A percentile compares a stretch with the other conserved stretches of the same genome.
Evolutionary conservation across 2,329 filamentous ascomycete species (phyloP).

Genomic region (Cercospora sp.): DNA sequence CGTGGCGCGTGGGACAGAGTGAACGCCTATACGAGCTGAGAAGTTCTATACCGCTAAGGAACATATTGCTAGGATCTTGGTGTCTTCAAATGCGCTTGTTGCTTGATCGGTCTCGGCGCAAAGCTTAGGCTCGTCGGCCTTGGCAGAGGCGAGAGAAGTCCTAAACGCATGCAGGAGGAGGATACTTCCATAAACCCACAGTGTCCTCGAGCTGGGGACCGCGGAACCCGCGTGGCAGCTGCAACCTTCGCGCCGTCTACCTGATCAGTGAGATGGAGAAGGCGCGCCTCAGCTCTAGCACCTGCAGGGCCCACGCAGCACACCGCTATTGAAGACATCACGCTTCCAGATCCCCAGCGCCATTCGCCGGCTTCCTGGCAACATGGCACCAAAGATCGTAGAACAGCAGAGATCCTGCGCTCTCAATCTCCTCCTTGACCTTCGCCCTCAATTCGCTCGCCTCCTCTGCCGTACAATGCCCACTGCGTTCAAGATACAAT

Average conservation of each 20-base stretch:
- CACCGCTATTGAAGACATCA: background rate
- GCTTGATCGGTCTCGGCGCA: constrained; percentile 9
- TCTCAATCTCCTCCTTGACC: constrained; percentile 22
- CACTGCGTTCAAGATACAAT: constrained; percentile 13
- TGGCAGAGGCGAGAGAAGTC: background rate
- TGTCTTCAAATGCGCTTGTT: background rate
- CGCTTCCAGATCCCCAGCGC: background rate
- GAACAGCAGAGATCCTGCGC: constrained; percentile 20
- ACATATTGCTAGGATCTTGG: background rate
- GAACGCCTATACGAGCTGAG: background rate
- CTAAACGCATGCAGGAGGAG: background rate
- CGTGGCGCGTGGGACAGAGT: background rate
- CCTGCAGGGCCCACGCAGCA: background rate
- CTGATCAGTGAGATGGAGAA: background rate
- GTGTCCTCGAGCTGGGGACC: background rate
- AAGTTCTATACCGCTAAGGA: background rate
- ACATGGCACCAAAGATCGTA: constrained; percentile 31
- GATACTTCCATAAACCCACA: background rate
- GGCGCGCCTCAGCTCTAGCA: background rate
- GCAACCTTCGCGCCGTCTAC: background rate
- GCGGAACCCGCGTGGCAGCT: background rate
- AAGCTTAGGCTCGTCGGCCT: background rate
- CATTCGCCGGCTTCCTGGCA: constrained; percentile 4
- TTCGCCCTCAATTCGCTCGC: constrained; percentile 2
- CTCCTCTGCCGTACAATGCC: constrained; percentile 9